Conservation (phyloP, 176 grass and related monocot genomes). For the Bonia amplexicaulis region DNA sequence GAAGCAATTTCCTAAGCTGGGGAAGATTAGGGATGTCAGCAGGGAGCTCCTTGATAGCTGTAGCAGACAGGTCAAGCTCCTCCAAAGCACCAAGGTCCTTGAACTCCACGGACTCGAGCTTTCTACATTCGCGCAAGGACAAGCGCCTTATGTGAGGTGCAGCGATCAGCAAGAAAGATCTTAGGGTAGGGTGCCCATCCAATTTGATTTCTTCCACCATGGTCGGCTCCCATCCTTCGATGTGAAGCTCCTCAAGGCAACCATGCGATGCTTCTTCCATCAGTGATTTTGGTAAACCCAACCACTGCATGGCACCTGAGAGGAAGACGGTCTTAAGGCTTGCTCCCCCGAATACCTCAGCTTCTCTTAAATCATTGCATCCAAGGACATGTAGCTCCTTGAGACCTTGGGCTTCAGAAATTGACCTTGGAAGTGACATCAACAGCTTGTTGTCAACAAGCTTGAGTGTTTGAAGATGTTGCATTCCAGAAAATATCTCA, state of each 20-base stretch:
- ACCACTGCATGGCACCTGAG: too few species aligned
- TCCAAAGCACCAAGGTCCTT: constrained; percentile 2
- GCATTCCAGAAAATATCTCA: neutral
- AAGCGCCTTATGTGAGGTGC: neutral
- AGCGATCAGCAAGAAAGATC: neutral
- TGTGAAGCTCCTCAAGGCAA: neutral
- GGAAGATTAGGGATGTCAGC: neutral
- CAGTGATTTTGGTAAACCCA: too few species aligned
- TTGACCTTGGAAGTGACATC: accelerated
- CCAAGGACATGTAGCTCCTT: too few species aligned
- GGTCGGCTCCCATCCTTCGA: neutral
- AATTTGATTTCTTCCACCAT: neutral
- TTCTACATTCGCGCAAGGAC: neutral
- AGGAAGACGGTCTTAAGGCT: too few species aligned
- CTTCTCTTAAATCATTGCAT: too few species aligned
- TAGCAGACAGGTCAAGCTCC: neutral
- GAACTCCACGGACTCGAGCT: neutral
- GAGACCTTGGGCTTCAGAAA: neutral
- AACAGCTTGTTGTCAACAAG: neutral
- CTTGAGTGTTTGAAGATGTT: neutral
- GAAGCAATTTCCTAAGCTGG: neutral
- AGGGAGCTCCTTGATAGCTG: constrained; percentile 4
- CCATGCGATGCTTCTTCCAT: too few species aligned
- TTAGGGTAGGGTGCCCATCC: neutral
- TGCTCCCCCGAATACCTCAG: too few species aligned